These are phyloP conservation scores for Hyphodiscus sp. DNA, from an alignment of 2,329 filamentous ascomycete genomes.

Conservation along the genomic window DNA sequence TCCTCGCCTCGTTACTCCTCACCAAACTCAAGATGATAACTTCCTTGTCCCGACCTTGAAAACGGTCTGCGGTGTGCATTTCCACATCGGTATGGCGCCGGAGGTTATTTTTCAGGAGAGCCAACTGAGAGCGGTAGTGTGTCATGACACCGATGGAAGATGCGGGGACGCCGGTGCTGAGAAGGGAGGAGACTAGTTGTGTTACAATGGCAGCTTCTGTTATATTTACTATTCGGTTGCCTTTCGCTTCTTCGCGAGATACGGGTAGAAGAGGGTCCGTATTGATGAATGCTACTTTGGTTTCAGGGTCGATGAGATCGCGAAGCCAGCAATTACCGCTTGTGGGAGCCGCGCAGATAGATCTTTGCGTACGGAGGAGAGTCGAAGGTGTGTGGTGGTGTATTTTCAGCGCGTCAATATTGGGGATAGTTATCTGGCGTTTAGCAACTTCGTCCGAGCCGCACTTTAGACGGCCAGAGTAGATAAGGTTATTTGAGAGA, in stretches of 20 bases:
- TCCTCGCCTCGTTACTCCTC: slow-evolving; percentile 72
- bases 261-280: slow-evolving; percentile 66
- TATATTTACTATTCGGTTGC: slow-evolving; percentile 81
- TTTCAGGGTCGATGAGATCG: slow-evolving; percentile 60
- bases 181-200: slow-evolving; percentile 73
- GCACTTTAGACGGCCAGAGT: slow-evolving; percentile 83
- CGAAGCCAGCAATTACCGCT: slow-evolving; percentile 64
- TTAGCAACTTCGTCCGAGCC: slow-evolving; percentile 70
- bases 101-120: slow-evolving; percentile 69
- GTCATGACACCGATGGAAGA: slow-evolving; percentile 89
- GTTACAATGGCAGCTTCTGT: slow-evolving; percentile 72
- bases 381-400: slow-evolving; percentile 50
- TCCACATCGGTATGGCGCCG: slow-evolving; percentile 62
- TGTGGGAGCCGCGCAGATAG: slow-evolving; percentile 48
- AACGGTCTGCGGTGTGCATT: slow-evolving; percentile 95
- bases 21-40: slow-evolving; percentile 84
- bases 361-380: slow-evolving; percentile 35
- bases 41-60: slow-evolving; percentile 94
- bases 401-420: slow-evolving; percentile 52
- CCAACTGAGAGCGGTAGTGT: slow-evolving; percentile 89
- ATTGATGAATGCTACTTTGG: slow-evolving; percentile 81
- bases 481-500: slow-evolving; percentile 88
- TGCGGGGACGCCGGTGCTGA: slow-evolving; percentile 67
- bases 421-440: slow-evolving; percentile 61
- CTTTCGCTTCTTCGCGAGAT: slow-evolving; percentile 66